Conservation (phyloP, 1,284 basidiomycete genomes). For the Ganoderma meredithae region DNA sequence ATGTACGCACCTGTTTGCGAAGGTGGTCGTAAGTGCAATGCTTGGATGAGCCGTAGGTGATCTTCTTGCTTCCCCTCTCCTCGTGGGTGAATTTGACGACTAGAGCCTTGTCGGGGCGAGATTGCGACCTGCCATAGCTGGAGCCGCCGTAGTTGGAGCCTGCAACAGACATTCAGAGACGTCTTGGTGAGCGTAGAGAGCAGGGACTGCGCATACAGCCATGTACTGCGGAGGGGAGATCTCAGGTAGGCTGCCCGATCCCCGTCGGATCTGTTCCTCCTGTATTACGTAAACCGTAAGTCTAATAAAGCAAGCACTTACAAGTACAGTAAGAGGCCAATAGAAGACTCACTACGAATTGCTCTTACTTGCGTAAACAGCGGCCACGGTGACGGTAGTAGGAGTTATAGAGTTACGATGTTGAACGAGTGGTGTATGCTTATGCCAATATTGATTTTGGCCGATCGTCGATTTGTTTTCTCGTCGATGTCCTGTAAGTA, state of each 20-base stretch:
- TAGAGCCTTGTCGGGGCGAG: conserved; percentile 66
- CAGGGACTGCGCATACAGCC: conserved; percentile 29
- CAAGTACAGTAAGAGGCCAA: too few relatives aligned
- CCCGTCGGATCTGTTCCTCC: background rate
- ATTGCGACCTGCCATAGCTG: conserved; percentile 38
- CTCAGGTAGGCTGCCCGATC: background rate
- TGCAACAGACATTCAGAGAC: conserved; percentile 34
- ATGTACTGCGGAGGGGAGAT: background rate
- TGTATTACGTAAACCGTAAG: background rate
- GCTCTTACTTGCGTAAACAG: too few relatives aligned
- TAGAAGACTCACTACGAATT: too few relatives aligned
- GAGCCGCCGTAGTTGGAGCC: conserved; percentile 41
- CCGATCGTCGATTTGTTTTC: too few relatives aligned
- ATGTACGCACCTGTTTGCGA: conserved; percentile 63
- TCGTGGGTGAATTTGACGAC: conserved; percentile 85
- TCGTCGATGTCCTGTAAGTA: too few relatives aligned
- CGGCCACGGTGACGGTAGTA: too few relatives aligned
- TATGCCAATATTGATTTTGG: too few relatives aligned
- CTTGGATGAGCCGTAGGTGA: conserved; percentile 78
- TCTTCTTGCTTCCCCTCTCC: conserved; percentile 68
- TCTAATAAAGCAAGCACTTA: background rate
- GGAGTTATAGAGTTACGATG: too few relatives aligned
- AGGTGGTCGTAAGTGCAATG: conserved; percentile 80
- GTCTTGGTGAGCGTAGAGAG: conserved; percentile 27
- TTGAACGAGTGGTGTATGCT: too few relatives aligned